Conservation (phyloP, 495 filamentous ascomycete genomes). For the Penicillium manginii region DNA sequence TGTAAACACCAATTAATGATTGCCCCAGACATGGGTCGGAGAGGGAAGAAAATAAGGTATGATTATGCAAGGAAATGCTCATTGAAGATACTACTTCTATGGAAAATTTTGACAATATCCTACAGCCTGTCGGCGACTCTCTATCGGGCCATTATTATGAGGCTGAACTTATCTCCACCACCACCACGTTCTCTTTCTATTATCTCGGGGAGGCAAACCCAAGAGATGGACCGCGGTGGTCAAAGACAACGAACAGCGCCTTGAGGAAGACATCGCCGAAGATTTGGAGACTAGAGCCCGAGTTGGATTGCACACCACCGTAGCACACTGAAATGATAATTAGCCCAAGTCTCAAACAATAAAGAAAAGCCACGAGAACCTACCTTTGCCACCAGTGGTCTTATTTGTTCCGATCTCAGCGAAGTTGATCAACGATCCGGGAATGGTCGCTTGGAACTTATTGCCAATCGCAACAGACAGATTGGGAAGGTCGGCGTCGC, state of each 20-base stretch:
- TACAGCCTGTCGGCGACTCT: not conserved
- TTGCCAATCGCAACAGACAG: conserved; percentile 68
- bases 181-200: not conserved
- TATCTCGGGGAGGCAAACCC: conserved; percentile 36
- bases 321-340: conserved; percentile 59
- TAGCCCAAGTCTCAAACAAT: conserved; percentile 39
- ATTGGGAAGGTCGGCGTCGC: conserved; percentile 62
- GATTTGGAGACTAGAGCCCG: conserved; percentile 63
- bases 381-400: conserved; percentile 42
- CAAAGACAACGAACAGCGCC: conserved; percentile 78
- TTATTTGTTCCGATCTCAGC: conserved; percentile 53
- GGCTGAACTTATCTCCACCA: not conserved
- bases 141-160: not conserved
- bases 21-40: not conserved
- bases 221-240: conserved; percentile 54
- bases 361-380: conserved; percentile 19
- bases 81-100: not conserved
- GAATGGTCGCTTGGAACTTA: conserved; percentile 61
- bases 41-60: not conserved
- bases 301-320: conserved; percentile 70
- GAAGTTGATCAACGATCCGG: conserved; percentile 71
- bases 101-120: conserved; percentile 1
- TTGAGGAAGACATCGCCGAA: conserved; percentile 83
- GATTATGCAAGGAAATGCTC: not conserved
- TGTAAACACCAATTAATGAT: not conserved